Conservation (phyloP, 768 basidiomycete species). For the Agaricus blazei region DNA sequence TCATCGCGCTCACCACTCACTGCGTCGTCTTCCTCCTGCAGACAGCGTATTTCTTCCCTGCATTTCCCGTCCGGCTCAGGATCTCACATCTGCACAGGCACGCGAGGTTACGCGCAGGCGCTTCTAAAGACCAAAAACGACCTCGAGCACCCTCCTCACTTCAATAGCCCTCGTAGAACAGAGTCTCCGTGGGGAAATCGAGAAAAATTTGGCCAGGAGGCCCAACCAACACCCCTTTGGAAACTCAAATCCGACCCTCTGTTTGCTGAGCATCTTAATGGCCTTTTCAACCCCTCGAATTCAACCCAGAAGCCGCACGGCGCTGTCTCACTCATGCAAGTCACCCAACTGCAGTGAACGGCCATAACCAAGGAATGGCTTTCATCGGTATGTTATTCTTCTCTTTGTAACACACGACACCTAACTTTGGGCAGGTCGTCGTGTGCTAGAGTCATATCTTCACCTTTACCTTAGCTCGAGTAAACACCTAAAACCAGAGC, state of each 20-base stretch:
- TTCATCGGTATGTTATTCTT: slow-evolving; percentile 58
- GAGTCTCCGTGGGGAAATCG: slow-evolving; percentile 2
- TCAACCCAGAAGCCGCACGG: slow-evolving; percentile 64
- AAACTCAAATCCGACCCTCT: slow-evolving; percentile 3
- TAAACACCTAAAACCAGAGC: slow-evolving; percentile 36
- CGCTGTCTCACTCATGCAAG: slow-evolving; percentile 77
- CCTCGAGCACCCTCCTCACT: neutral
- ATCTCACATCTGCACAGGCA: neutral
- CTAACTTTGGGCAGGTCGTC: slow-evolving; percentile 47
- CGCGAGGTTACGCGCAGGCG: slow-evolving; percentile 7
- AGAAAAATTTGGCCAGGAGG: slow-evolving; percentile 4
- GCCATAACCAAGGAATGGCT: slow-evolving; percentile 67
- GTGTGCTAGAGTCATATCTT: slow-evolving; percentile 73
- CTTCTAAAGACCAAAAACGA: neutral
- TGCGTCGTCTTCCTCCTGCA: neutral
- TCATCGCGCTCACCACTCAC: neutral
- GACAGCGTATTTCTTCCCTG: neutral
- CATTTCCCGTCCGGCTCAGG: neutral
- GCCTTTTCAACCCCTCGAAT: slow-evolving; percentile 59
- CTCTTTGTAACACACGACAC: neutral
- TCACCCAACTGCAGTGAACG: slow-evolving; percentile 58
- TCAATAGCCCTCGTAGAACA: neutral
- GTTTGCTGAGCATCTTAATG: slow-evolving; percentile 52
- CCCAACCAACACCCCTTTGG: slow-evolving; percentile 7
- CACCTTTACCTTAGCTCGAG: slow-evolving; percentile 64